Evolutionary conservation across 2,329 filamentous ascomycete genomes (phyloP).

Genomic region (Pseudogymnoascus sp.): DNA sequence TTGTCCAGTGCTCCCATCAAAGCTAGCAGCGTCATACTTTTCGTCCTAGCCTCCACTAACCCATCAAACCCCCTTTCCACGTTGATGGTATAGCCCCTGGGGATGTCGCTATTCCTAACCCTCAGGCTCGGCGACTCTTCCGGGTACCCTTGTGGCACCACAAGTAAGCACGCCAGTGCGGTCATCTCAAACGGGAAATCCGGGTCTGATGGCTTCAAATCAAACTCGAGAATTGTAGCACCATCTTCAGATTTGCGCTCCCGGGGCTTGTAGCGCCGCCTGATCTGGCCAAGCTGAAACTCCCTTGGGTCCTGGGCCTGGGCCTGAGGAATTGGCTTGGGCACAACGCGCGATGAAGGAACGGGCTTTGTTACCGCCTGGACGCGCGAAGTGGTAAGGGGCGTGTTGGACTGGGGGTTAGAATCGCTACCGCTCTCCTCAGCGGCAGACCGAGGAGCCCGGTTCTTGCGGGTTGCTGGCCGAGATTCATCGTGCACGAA

Average conservation of each 20-base stretch:
- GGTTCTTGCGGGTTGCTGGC: conserved; percentile 18
- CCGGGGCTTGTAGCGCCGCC: conserved; percentile 52
- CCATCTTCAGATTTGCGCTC: conserved; percentile 30
- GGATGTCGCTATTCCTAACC: conserved; percentile 62
- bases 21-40: conserved; percentile 51
- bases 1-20: conserved; percentile 64
- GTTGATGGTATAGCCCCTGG: conserved; percentile 65
- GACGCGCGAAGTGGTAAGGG: conserved; percentile 11
- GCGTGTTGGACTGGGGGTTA: conserved; percentile 12
- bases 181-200: conserved; percentile 76
- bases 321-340: conserved; percentile 56
- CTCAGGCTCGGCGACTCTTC: conserved; percentile 47
- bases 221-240: conserved; percentile 53
- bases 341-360: conserved; percentile 42
- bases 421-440: conserved; percentile 15
- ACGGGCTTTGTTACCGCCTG: conserved; percentile 28
- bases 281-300: conserved; percentile 68
- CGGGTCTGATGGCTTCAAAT: conserved; percentile 65
- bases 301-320: conserved; percentile 60
- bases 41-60: conserved; percentile 46
- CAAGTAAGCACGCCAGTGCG: conserved; percentile 58
- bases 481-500: conserved; percentile 38
- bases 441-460: conserved; percentile 10
- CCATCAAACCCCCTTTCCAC: conserved; percentile 66
- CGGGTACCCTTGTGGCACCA: conserved; percentile 58